Percentiles rank a stretch among this genome's conserved stretches.
phyloP scores from a whole-genome alignment of 192 early-diverging fungal genomes.

The Lunasporangiospora selenospora region DNA sequence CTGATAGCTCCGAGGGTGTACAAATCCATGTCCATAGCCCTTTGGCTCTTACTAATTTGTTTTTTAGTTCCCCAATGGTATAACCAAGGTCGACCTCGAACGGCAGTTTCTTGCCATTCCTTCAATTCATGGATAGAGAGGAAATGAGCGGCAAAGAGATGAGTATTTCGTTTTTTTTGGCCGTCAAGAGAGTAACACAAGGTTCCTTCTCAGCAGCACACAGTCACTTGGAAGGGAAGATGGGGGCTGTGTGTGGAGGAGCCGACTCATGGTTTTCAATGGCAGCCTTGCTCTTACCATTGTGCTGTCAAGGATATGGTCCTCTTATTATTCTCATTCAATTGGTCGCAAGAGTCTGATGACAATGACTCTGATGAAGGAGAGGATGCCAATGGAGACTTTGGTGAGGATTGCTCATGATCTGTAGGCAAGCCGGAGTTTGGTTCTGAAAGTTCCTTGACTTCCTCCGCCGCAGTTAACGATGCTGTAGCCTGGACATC shows the following conservation, averaged over 20 bases:
- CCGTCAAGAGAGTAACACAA: not conserved
- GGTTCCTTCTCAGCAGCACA: too few species aligned
- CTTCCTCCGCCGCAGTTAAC: too few species aligned
- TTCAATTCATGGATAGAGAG: not conserved
- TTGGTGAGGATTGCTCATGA: too few species aligned
- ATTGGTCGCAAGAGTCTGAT: not conserved
- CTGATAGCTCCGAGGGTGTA: too few species aligned
- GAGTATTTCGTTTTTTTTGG: not conserved
- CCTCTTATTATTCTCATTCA: conserved; percentile 30
- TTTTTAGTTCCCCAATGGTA: conserved; percentile 43
- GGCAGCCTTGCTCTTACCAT: conserved; percentile 23
- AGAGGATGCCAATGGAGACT: too few species aligned
- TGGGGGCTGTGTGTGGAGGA: too few species aligned
- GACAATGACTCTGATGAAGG: not conserved
- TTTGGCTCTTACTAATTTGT: conserved; percentile 22
- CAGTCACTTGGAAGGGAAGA: not conserved
- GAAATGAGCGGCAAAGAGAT: not conserved
- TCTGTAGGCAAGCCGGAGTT: too few species aligned
- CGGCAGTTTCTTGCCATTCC: conserved; percentile 43
- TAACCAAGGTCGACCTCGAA: conserved; percentile 37
- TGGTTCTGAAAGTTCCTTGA: too few species aligned
- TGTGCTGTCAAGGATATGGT: conserved; percentile 39
- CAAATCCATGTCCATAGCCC: too few species aligned
- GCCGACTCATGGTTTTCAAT: too few species aligned
- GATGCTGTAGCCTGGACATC: too few species aligned